These are phyloP conservation scores for Penicillium occitanis DNA, from an alignment of 2,329 filamentous ascomycete genomes.

Conservation along the genomic window DNA sequence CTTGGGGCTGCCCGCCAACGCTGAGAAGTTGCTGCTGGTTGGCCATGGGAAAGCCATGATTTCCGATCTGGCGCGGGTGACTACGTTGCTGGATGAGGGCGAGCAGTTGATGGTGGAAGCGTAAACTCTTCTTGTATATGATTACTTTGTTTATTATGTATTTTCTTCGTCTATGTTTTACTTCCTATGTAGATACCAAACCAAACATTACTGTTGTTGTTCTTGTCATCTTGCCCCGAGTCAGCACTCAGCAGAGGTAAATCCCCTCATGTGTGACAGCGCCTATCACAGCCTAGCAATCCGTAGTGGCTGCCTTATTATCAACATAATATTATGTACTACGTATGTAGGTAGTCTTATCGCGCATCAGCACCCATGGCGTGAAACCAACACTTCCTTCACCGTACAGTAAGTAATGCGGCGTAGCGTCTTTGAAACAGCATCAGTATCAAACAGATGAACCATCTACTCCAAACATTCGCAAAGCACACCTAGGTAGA, in stretches of 20 bases:
- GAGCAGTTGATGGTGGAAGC: constrained; percentile 80
- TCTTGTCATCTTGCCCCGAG: not conserved
- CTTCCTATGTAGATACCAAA: not conserved
- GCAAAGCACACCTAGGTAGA: not conserved
- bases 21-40: constrained; percentile 90
- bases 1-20: constrained; percentile 88
- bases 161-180: not conserved
- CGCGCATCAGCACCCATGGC: not conserved
- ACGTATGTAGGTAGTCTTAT: not conserved
- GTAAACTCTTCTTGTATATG: constrained; percentile 24
- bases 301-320: not conserved
- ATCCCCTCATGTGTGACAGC: not conserved
- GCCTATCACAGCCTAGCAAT: not conserved
- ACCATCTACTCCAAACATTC: not conserved
- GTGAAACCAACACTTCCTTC: not conserved
- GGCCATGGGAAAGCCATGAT: constrained; percentile 84
- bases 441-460: constrained; percentile 1
- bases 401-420: not conserved
- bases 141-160: constrained; percentile 10
- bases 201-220: not conserved
- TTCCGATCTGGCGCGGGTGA: constrained; percentile 77
- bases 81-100: constrained; percentile 85
- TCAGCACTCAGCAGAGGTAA: too few relatives aligned
- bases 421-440: not conserved
- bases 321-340: too few relatives aligned